These are phyloP conservation scores for Hypoxylon sp. DNA, from an alignment of 2,329 filamentous ascomycete genomes.

Conservation along the genomic window DNA sequence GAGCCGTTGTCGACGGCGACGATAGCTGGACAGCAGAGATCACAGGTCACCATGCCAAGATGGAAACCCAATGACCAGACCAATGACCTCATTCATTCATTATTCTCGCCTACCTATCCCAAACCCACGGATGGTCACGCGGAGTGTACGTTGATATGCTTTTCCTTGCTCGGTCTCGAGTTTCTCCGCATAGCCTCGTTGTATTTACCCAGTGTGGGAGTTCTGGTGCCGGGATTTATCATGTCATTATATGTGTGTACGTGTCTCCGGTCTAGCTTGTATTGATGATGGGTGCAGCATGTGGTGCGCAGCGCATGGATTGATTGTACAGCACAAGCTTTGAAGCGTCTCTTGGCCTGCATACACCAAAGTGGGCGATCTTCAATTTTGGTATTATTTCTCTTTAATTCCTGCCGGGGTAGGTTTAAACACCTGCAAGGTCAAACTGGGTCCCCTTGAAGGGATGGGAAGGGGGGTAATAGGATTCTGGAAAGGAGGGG, in stretches of 20 bases:
- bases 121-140: constrained; percentile 9
- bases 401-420: constrained; percentile 29
- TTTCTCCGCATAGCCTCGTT: constrained; percentile 28
- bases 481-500: constrained; percentile 39
- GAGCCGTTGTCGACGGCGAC: constrained; percentile 51
- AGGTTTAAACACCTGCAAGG: constrained; percentile 38
- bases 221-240: constrained; percentile 20
- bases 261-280: constrained; percentile 20
- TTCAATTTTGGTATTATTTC: constrained; percentile 24
- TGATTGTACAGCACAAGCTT: constrained; percentile 43
- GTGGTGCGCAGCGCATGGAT: constrained; percentile 28
- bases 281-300: constrained; percentile 26
- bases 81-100: constrained; percentile 11
- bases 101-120: constrained; percentile 6
- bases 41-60: constrained; percentile 39
- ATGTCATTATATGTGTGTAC: constrained; percentile 26
- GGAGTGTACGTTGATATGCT: constrained; percentile 36
- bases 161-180: constrained; percentile 16
- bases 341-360: constrained; percentile 31
- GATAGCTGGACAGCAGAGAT: constrained; percentile 46
- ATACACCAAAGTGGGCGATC: constrained; percentile 26
- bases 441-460: constrained; percentile 26
- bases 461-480: constrained; percentile 19
- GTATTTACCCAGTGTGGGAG: constrained; percentile 36
- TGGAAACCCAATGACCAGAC: constrained; percentile 36